These are phyloP conservation scores for Gentiana macrophylla DNA, from an alignment of 257 asterid species.

Conservation along the genomic window DNA sequence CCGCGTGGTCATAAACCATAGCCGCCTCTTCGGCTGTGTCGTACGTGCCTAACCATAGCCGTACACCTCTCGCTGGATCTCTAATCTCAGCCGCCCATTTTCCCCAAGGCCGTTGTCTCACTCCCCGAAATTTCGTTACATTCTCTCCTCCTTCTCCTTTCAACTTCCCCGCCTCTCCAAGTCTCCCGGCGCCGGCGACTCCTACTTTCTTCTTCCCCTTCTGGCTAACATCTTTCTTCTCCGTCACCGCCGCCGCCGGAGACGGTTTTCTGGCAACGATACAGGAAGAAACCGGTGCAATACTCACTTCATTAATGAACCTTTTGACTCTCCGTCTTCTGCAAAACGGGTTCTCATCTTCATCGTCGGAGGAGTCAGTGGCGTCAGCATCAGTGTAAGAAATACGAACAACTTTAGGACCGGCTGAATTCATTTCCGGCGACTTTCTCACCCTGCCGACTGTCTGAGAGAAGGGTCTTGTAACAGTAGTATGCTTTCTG, in stretches of 20 bases:
- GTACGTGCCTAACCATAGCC: slow-evolving; percentile 85
- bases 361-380: slow-evolving; percentile 79
- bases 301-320: slow-evolving; percentile 52
- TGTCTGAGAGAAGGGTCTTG: slow-evolving; percentile 1
- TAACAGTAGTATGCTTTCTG: slow-evolving; percentile 29
- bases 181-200: slow-evolving; percentile 4
- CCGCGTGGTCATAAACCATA: slow-evolving; percentile 94
- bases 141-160: slow-evolving; percentile 5
- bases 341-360: slow-evolving; percentile 23
- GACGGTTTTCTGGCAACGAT: slow-evolving; percentile 6
- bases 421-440: slow-evolving; percentile 10
- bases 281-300: slow-evolving; percentile 23
- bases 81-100: slow-evolving; percentile 98
- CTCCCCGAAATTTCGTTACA: slow-evolving; percentile 65
- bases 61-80: slow-evolving; percentile 67
- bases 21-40: slow-evolving; percentile 96
- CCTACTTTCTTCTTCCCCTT: slow-evolving; percentile 30
- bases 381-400: slow-evolving; percentile 74
- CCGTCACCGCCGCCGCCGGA: slow-evolving; percentile 12
- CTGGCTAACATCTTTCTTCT: not conserved
- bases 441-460: slow-evolving; percentile 17
- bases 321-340: slow-evolving; percentile 33
- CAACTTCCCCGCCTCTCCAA: not conserved
- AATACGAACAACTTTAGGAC: slow-evolving; percentile 43
- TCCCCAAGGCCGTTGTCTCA: slow-evolving; percentile 91